Percentiles rank a stretch among this genome's conserved stretches.
Conservation (phyloP, 768 basidiomycete species). For the Auriscalpium orientale region DNA sequence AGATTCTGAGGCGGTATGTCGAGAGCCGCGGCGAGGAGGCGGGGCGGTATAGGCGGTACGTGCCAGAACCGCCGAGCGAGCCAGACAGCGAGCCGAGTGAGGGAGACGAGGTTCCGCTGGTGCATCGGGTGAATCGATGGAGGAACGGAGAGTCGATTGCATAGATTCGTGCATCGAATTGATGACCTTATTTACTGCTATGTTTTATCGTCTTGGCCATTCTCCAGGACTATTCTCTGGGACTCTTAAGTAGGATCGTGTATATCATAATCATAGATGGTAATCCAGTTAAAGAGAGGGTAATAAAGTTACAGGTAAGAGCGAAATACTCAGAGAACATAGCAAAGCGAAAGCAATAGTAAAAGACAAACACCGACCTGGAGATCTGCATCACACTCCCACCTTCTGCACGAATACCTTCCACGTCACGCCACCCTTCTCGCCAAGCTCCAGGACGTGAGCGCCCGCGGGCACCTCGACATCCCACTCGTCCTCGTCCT, state of each 20-base stretch:
- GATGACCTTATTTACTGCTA: conserved; percentile 3
- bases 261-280: too few species aligned
- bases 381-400: neutral
- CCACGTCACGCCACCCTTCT: conserved; percentile 58
- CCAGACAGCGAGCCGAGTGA: conserved; percentile 24
- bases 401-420: conserved; percentile 46
- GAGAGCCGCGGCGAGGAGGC: conserved; percentile 43
- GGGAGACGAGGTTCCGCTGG: conserved; percentile 28
- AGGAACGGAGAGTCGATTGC: conserved; percentile 13
- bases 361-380: neutral
- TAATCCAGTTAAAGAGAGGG: too few species aligned
- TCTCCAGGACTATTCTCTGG: too few species aligned
- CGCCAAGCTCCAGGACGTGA: conserved; percentile 62
- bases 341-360: neutral
- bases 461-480: conserved; percentile 48
- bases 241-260: too few species aligned
- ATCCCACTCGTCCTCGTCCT: conserved; percentile 50
- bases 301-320: too few species aligned
- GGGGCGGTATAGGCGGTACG: conserved; percentile 62
- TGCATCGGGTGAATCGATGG: conserved; percentile 19
- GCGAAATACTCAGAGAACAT: neutral
- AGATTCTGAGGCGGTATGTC: conserved; percentile 53
- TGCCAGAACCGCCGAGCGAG: conserved; percentile 45
- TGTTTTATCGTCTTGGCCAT: neutral
- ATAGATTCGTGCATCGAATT: neutral